Evolutionary conservation across 2,329 filamentous ascomycete genomes (phyloP).

Genomic region (Beauveria brongniartii): DNA sequence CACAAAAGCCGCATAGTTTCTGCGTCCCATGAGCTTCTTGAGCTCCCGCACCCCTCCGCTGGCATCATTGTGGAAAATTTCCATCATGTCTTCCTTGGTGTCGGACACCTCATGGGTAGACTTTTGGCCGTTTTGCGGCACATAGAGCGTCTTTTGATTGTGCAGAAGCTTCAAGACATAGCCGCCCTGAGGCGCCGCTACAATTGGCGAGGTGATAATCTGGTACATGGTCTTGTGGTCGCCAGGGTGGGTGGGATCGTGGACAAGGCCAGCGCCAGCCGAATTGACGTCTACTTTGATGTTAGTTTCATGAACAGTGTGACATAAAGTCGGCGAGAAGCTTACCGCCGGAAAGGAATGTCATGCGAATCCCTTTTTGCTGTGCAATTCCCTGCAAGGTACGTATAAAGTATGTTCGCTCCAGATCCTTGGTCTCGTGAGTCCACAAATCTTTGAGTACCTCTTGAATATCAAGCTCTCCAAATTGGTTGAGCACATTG

Average conservation of each 20-base stretch:
- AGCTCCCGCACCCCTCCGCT: constrained; percentile 74
- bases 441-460: constrained; percentile 97
- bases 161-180: constrained; percentile 95
- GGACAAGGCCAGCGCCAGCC: constrained; percentile 85
- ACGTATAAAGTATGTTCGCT: constrained; percentile 91
- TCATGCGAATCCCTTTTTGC: constrained; percentile 94
- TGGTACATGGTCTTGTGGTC: constrained; percentile 99
- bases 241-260: constrained; percentile 82
- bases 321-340: background rate
- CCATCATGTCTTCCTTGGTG: constrained; percentile 99
- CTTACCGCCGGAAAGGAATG: constrained; percentile 82
- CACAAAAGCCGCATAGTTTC: constrained; percentile 91
- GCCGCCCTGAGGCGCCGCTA: constrained; percentile 74
- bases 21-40: constrained; percentile 84
- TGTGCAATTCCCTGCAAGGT: constrained; percentile 92
- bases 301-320: background rate
- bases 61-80: constrained; percentile 94
- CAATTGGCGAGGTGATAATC: constrained; percentile 85
- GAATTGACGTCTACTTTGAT: constrained; percentile 63
- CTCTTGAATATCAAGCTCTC: constrained; percentile 89
- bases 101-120: constrained; percentile 70
- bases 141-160: constrained; percentile 84
- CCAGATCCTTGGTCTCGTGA: constrained; percentile 93
- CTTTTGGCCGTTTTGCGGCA: constrained; percentile 78
- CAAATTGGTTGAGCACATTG: constrained; percentile 89